Conservation (phyloP, 2,329 filamentous ascomycete genomes). For the Penicillium sp. region DNA sequence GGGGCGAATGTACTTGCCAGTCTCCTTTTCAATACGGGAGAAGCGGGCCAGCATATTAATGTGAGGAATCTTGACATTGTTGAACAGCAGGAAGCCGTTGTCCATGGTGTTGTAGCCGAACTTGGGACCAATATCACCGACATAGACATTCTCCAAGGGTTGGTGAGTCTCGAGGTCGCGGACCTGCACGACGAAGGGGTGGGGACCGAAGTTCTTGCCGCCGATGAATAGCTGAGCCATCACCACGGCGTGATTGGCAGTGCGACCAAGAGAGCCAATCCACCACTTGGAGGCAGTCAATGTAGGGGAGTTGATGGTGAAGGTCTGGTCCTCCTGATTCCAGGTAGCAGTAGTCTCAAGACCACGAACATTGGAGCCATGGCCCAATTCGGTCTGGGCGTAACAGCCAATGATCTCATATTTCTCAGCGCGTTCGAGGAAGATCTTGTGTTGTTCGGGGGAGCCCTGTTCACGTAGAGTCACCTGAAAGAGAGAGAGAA, state of each 20-base stretch:
- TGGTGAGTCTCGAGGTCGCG: conserved; percentile 68
- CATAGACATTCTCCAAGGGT: conserved; percentile 66
- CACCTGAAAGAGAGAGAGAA: conserved; percentile 42
- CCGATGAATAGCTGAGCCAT: conserved; percentile 72
- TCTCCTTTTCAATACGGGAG: conserved; percentile 65
- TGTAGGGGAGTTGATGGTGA: conserved; percentile 69
- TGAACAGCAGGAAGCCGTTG: conserved; percentile 76
- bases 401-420: conserved; percentile 78
- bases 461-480: conserved; percentile 70
- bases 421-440: conserved; percentile 64
- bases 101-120: conserved; percentile 76
- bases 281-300: conserved; percentile 80
- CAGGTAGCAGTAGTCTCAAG: conserved; percentile 72
- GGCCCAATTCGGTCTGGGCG: conserved; percentile 76
- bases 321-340: conserved; percentile 71
- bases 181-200: conserved; percentile 76
- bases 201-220: conserved; percentile 69
- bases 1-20: conserved; percentile 66
- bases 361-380: conserved; percentile 73
- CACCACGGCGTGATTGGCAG: conserved; percentile 73
- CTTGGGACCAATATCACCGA: conserved; percentile 79
- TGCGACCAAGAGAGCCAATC: conserved; percentile 74
- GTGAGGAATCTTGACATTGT: conserved; percentile 72
- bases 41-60: conserved; percentile 71
- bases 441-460: conserved; percentile 70